Percentiles rank a stretch among this genome's conserved stretches.
These are phyloP conservation scores for Wallacemonas sp. DNA, from an alignment of 208 protist species.

Conservation along the genomic window DNA sequence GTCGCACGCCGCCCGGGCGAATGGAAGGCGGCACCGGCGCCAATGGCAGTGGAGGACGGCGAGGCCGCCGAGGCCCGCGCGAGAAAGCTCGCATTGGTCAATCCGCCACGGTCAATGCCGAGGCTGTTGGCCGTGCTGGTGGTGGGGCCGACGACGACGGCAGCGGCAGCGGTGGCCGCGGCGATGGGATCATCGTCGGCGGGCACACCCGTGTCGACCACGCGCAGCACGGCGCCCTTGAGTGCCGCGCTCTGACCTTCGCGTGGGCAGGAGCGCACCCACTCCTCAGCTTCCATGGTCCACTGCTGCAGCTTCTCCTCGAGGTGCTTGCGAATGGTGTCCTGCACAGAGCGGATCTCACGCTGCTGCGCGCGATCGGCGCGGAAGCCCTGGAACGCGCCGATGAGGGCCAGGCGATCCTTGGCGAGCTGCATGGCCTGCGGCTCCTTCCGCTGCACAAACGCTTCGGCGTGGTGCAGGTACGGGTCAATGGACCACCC, in stretches of 20 bases:
- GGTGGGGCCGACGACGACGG: too few relatives aligned
- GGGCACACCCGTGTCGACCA: neutral
- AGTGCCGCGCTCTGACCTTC: slow-evolving; percentile 8
- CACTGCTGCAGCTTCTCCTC: slow-evolving; percentile 50
- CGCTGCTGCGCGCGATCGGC: slow-evolving; percentile 41
- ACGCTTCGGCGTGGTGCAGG: slow-evolving; percentile 48
- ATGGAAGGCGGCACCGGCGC: neutral
- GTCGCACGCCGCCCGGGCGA: neutral
- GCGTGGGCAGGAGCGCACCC: slow-evolving; percentile 11
- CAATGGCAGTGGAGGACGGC: neutral
- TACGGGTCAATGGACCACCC: slow-evolving; percentile 72
- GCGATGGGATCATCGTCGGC: slow-evolving; percentile 24
- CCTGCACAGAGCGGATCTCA: slow-evolving; percentile 61
- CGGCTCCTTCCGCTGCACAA: slow-evolving; percentile 50
- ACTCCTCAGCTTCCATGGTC: slow-evolving; percentile 49
- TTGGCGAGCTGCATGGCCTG: slow-evolving; percentile 47
- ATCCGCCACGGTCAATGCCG: slow-evolving; percentile 39
- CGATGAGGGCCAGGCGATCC: slow-evolving; percentile 59
- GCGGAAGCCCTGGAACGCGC: slow-evolving; percentile 35
- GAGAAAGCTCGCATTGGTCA: slow-evolving; percentile 41
- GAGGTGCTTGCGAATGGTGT: slow-evolving; percentile 61
- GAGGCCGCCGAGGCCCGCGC: slow-evolving; percentile 33
- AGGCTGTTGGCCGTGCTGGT: too few relatives aligned
- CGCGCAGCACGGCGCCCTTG: slow-evolving; percentile 4
- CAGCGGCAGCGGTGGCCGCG: neutral